Evolutionary conservation across 192 early-diverging fungal genomes (phyloP), one percentile per base, ranked within the genome.

Genomic region (Nowakowskiella sp.): DNA sequence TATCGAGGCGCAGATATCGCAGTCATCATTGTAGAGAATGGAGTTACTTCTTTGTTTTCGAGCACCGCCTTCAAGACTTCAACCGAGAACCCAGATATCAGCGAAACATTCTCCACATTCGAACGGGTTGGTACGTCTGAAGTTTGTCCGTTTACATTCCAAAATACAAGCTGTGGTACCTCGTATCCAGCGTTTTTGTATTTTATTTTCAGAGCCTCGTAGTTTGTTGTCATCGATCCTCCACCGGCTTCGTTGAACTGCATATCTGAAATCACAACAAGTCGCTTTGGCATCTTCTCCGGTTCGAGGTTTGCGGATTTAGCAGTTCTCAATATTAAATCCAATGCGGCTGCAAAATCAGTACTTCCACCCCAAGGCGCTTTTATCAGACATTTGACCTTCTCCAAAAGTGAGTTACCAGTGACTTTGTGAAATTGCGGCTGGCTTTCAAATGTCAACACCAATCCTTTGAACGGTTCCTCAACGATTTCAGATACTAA

Each of bases 201-300:
- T 23, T 48, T 36, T 6, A 32, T 43, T 36, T 49, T 49, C 9
- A 71, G 47, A 42, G 51, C 43, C 2, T 60, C 42, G 44, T 68
- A 74, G n/a, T 66, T 70, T 9, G 74, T 77, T n/a, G n/a, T n/a
- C n/a, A n/a, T n/a, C 4, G 51, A 33, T 30, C 49, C 29, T 13
- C 61, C 51, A 0, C 32, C 48, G 6, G 42, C 47, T 0, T 23
- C 29, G 16, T 76, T 60, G 47, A 77, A 77, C 49, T 77, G 65
- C 74, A 77, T 77, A 31, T 77, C 74, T 2, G 73, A 64, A 19
- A 77, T 68, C 8, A 77, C 46, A 55, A 77, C 72, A 49, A 77
- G 42, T 4, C 69, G 69, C 62, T 77, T 72, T 21, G 73, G 56
- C 74, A 77, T 77, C 6, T 66, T 66, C 29, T 74, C 47, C 31